Evolutionary conservation across 2,329 filamentous ascomycete genomes (phyloP).

Genomic region (Colletotrichum tropicale): DNA sequence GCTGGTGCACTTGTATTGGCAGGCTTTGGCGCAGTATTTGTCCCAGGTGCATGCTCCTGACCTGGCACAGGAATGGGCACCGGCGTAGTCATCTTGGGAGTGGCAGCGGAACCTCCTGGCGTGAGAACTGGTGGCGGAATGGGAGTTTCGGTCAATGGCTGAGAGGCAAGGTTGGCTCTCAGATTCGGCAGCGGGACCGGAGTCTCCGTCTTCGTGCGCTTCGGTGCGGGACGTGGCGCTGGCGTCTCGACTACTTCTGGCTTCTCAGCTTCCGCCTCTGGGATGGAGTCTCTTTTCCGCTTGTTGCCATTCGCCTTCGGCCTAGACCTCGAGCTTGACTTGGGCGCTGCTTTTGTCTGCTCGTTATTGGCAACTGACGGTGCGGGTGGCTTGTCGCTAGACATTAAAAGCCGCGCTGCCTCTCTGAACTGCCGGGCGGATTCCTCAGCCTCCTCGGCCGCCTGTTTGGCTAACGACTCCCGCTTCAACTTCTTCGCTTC

Average conservation of each 20-base stretch:
- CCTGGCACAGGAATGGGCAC: slow-evolving; percentile 29
- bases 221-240: slow-evolving; percentile 42
- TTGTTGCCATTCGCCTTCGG: slow-evolving; percentile 37
- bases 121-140: slow-evolving; percentile 34
- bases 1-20: slow-evolving; percentile 9
- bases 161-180: slow-evolving; percentile 29
- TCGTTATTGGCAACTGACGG: slow-evolving; percentile 28
- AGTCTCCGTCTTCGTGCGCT: slow-evolving; percentile 63
- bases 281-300: slow-evolving; percentile 48
- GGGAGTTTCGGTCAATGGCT: slow-evolving; percentile 18
- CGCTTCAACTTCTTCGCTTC: slow-evolving; percentile 78
- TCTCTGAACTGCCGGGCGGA: slow-evolving; percentile 58
- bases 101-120: slow-evolving; percentile 23
- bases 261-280: slow-evolving; percentile 31
- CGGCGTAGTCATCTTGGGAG: slow-evolving; percentile 34
- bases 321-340: slow-evolving; percentile 30
- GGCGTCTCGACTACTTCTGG: slow-evolving; percentile 29
- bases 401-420: slow-evolving; percentile 50
- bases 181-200: slow-evolving; percentile 54
- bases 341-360: slow-evolving; percentile 31
- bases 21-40: background rate
- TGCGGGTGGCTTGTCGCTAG: slow-evolving; percentile 24
- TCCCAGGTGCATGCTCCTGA: slow-evolving; percentile 5
- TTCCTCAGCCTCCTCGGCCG: slow-evolving; percentile 66
- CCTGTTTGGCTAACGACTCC: slow-evolving; percentile 65